These are phyloP conservation scores for Pleurotus sapidus DNA, from an alignment of 768 basidiomycete genomes.

Conservation along the genomic window DNA sequence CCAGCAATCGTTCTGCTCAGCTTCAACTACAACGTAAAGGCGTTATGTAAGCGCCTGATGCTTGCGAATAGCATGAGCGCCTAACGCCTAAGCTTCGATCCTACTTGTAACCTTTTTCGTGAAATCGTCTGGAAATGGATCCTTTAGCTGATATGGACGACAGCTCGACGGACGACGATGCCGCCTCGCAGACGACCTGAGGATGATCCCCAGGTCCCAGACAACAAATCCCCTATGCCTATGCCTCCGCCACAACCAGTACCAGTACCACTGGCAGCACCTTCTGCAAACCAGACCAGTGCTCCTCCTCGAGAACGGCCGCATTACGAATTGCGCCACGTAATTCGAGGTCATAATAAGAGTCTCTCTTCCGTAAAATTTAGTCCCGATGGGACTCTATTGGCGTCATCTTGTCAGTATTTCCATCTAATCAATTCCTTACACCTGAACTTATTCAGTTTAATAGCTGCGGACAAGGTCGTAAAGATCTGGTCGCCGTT, in stretches of 20 bases:
- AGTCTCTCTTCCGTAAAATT: constrained; percentile 91
- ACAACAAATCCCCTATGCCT: constrained; percentile 44
- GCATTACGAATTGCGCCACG: constrained; percentile 68
- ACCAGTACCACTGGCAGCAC: constrained; percentile 20
- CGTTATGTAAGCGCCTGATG: too few relatives aligned
- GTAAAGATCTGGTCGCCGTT: constrained; percentile 85
- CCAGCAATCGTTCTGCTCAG: too few relatives aligned
- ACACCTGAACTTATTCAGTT: constrained; percentile 8
- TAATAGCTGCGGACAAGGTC: constrained; percentile 66
- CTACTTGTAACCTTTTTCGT: not conserved
- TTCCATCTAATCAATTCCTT: constrained; percentile 4
- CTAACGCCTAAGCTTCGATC: not conserved
- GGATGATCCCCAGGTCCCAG: constrained; percentile 77
- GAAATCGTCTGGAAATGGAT: constrained; percentile 30
- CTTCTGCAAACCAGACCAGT: constrained; percentile 26
- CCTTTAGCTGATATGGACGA: constrained; percentile 46
- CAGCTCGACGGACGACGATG: constrained; percentile 57
- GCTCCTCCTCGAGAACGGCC: constrained; percentile 47
- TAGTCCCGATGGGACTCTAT: constrained; percentile 79
- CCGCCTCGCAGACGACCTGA: constrained; percentile 83
- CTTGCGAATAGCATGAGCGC: too few relatives aligned
- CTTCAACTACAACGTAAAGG: too few relatives aligned
- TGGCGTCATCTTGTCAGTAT: constrained; percentile 84
- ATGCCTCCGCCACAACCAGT: constrained; percentile 21
- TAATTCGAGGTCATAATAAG: constrained; percentile 73